phyloP scores from a whole-genome alignment of 176 grass and related monocot species.

The Melocanna baccifera region DNA sequence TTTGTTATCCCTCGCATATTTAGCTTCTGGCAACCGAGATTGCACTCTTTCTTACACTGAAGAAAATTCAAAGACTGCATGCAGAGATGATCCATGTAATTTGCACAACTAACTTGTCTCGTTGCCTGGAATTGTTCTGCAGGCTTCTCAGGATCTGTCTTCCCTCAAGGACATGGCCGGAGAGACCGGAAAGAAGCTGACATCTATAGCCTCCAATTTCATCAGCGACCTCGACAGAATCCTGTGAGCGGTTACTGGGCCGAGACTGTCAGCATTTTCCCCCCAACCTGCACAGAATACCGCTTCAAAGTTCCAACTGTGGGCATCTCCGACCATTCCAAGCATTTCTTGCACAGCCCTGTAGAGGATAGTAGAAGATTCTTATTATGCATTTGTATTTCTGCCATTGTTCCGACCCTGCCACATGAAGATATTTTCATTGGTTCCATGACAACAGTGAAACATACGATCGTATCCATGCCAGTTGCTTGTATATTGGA shows the following conservation, averaged over 20 bases:
- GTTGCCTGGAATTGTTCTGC: background rate
- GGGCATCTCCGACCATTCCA: background rate
- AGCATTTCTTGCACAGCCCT: conserved; percentile 43
- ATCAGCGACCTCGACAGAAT: conserved; percentile 87
- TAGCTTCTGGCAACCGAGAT: background rate
- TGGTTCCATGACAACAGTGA: conserved; percentile 20
- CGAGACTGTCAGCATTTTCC: background rate
- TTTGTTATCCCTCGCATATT: background rate
- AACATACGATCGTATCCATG: conserved; percentile 7
- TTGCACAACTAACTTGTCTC: background rate
- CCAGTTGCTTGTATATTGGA: background rate
- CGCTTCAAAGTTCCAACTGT: background rate
- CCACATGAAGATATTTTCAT: conserved; percentile 17
- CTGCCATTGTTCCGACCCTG: background rate
- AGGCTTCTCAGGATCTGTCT: conserved; percentile 90
- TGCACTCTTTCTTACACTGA: background rate
- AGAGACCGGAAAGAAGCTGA: conserved; percentile 86
- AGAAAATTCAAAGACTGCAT: background rate
- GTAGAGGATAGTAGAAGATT: conserved; percentile 41
- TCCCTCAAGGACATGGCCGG: conserved; percentile 89
- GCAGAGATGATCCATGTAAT: background rate
- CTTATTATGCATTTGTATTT: conserved; percentile 1
- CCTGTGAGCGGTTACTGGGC: conserved; percentile 39
- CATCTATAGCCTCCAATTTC: conserved; percentile 74
- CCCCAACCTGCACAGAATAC: background rate